Evolutionary conservation across 1,284 basidiomycete species (phyloP).

Genomic region (Apiotrichum laibachii): DNA sequence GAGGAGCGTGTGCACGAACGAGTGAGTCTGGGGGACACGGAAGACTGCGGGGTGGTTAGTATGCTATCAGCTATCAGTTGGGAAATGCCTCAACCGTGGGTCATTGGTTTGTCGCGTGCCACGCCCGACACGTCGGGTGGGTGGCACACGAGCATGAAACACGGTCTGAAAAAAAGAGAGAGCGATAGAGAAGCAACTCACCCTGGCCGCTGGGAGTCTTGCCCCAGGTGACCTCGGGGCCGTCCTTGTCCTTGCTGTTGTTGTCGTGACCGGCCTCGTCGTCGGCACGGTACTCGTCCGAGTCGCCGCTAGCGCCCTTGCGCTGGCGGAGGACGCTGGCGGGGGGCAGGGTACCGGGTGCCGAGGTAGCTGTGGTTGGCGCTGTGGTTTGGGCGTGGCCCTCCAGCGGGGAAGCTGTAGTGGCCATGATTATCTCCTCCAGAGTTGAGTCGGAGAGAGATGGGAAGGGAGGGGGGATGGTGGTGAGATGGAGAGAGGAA

Average conservation of each 20-base stretch:
- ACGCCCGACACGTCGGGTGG: no score
- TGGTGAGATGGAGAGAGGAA: background rate
- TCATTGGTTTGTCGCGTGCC: no score
- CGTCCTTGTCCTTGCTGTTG: conserved; percentile 11
- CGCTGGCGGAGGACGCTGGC: conserved; percentile 9
- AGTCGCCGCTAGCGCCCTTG: conserved; percentile 1
- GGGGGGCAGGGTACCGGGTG: background rate
- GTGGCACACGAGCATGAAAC: background rate
- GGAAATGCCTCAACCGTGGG: no score
- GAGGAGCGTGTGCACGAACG: conserved; percentile 86
- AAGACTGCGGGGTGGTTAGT: conserved; percentile 65
- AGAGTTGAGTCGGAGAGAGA: conserved; percentile 3
- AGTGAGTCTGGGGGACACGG: conserved; percentile 89
- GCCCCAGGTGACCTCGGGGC: conserved; percentile 71
- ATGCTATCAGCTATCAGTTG: background rate
- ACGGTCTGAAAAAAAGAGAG: background rate
- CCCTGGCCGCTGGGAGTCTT: conserved; percentile 80
- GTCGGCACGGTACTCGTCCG: conserved; percentile 19
- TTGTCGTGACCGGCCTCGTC: conserved; percentile 19
- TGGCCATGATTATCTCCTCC: background rate
- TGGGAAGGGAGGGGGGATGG: background rate
- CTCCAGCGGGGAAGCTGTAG: conserved; percentile 3
- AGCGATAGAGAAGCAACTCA: conserved; percentile 46
- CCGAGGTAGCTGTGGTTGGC: background rate
- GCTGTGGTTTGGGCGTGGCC: background rate